These are phyloP conservation scores for Anthracocystis panici-leucophaei DNA, from an alignment of 1,284 basidiomycete genomes.

Conservation along the genomic window DNA sequence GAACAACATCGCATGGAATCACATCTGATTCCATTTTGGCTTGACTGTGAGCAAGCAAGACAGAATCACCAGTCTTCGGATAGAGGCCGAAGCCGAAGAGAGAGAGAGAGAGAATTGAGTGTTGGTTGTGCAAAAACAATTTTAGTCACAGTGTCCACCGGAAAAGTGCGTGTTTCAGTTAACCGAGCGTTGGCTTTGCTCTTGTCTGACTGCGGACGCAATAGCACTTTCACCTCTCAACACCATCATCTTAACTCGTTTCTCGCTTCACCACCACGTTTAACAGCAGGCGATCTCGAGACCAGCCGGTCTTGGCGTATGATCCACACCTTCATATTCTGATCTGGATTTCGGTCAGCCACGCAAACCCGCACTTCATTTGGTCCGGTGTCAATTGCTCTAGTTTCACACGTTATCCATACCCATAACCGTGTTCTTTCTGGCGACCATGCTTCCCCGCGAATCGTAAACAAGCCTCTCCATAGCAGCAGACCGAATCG, in stretches of 20 bases:
- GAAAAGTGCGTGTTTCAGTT: constrained; percentile 6
- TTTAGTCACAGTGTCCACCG: not conserved
- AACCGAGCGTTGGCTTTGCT: not conserved
- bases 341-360: not conserved
- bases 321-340: not conserved
- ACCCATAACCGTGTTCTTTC: not conserved
- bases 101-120: no score
- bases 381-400: not conserved
- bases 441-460: not conserved
- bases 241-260: constrained; percentile 1
- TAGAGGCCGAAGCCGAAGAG: constrained; percentile 1
- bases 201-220: not conserved
- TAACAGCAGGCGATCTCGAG: not conserved
- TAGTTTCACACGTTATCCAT: not conserved
- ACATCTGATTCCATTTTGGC: not conserved
- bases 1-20: not conserved
- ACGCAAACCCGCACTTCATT: constrained; percentile 7
- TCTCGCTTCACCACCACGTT: not conserved
- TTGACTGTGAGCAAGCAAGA: no score
- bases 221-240: not conserved
- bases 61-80: not conserved
- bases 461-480: not conserved
- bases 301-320: no score
- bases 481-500: no score
- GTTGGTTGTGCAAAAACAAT: not conserved